Evolutionary conservation across 805 yeast species (phyloP), one percentile per base, ranked within the genome.

Genomic region (Hanseniaspora thailandica): DNA sequence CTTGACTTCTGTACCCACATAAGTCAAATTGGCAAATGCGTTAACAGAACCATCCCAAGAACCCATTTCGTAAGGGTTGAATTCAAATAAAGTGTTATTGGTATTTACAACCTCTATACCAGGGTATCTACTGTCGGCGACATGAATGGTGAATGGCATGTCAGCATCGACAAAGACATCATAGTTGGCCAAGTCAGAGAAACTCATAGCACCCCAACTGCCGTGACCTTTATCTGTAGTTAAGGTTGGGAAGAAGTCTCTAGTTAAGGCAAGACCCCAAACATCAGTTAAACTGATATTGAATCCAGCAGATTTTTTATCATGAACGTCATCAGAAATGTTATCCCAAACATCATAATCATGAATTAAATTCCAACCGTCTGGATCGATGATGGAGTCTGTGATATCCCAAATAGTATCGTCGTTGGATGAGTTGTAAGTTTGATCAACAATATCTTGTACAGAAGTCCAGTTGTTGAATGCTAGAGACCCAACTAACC

Each of bases 11-110:
- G 94, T 74, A 9, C 96, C 96, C 46, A 85, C 65, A 63, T 83
- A 86, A 65, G 79, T 75, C 44, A 78, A 67, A 56, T 83, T 81
- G 12, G 81, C 72, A 66, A 88, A 87, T 2, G 82, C 69, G 53
- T 75, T 71, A 52, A 85, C 67, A 1, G 82, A 71, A 13, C 86
- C 84, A 63, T 88, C 96, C 95, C 95, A 87, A 4, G 94, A 81
- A 13, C 96, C 96, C 62, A 87, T 67, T 63, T 82, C 85, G 60
- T 70, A 81, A 13, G 94, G 89, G 47, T 74, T 75, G 58, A 78
- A 66, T 58, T 80, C 78, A 57, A 81, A 77, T 50, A 73, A 75
- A 1, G 95, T 85, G 8, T 94, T 81, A 69, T 86, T 87, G 31
- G 67, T 63, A 56, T 76, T 73, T 47, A 84, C 69, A 47, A 83